Base-by-base conservation (phyloP, 768 basidiomycete genomes). In the Termitomyces heimii region DNA sequence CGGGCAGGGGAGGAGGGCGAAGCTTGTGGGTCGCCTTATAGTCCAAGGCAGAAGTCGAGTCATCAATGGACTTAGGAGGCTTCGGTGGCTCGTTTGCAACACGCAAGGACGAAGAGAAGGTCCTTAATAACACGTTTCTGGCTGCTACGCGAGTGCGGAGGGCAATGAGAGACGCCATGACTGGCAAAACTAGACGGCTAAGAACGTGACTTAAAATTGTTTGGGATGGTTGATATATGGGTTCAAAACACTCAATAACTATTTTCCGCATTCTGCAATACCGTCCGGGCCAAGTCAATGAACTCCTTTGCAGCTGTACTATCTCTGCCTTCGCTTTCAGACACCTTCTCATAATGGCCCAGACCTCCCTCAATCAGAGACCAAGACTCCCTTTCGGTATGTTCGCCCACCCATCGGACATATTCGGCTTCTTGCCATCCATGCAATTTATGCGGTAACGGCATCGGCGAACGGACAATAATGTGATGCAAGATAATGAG, bases 341-440 rank as follows among this genome's bases (percentile, higher is more conserved):
- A 75, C 20, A 82, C 73, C 65, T 86, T 86, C 69, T 94, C 88
- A 90, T 89, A 92, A 58, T 86, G 85, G 4, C 80, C 67, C 18
- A 98, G 72, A 0, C 89, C 88, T 16, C 87, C 81, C 53, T 94
- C 90, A 12, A 99, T 74, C 45, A 98, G 78, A 14, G 82, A 82
- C 81, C 84, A 83, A 8, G 88, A 82, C 67, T 98, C 96, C 58
- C 79, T 81, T 58, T 87, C 84, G 2, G 84, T 76, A 66, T 98
- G 97, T 67, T 97, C 95, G 58, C 92, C 89, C 13, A 98, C 79
- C 94, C 95, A 99, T 44, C 92, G 83, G 49, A 97, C 91, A 70
- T 99, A 99, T 74, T 98, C 97, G 4, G 88, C 81, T 67, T 98
- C 94, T 56, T 91, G 88, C 96, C 97, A 98, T 0, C 89, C 88